Evolutionary conservation across 108 stramenopile genomes (phyloP).

Genomic region (Phaeodactylum tricornutum): DNA sequence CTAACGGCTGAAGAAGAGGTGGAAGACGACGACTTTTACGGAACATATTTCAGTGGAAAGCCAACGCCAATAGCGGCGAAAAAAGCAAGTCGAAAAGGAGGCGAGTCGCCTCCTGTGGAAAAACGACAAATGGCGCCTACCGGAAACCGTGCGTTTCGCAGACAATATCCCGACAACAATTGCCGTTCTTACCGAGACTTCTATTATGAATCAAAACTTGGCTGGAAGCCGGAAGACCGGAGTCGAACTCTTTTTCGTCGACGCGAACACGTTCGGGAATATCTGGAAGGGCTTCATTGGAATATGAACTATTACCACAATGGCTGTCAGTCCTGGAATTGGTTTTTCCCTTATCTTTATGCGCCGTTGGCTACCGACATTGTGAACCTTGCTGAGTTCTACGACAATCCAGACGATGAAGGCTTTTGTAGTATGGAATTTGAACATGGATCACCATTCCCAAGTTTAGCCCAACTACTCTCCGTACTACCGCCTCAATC

Average conservation of each 20-base stretch:
- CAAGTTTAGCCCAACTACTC: constrained; percentile 89
- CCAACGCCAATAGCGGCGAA: constrained; percentile 49
- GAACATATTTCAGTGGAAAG: constrained; percentile 51
- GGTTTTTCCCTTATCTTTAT: constrained; percentile 97
- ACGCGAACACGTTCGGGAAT: constrained; percentile 72
- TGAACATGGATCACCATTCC: constrained; percentile 74
- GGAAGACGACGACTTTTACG: constrained; percentile 70
- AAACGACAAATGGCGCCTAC: constrained; percentile 6
- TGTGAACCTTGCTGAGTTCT: constrained; percentile 74
- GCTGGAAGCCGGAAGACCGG: constrained; percentile 54
- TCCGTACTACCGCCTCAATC: constrained; percentile 93
- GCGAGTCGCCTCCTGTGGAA: constrained; percentile 5
- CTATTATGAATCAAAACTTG: constrained; percentile 92
- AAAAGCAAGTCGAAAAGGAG: constrained; percentile 52
- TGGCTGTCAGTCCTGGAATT: constrained; percentile 92
- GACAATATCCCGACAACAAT: constrained; percentile 47
- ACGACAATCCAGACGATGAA: constrained; percentile 44
- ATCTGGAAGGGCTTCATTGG: constrained; percentile 94
- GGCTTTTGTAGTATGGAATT: constrained; percentile 63
- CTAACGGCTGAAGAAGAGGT: constrained; percentile 59
- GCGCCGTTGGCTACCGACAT: constrained; percentile 91
- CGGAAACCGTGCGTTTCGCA: constrained; percentile 40
- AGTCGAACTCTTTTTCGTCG: constrained; percentile 44
- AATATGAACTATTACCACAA: constrained; percentile 92
- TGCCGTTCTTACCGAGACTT: constrained; percentile 84